Percentiles rank a stretch among this genome's conserved stretches.
Evolutionary conservation across 2,329 filamentous ascomycete species (phyloP).

Genomic region (Stagonosporopsis chrysanthemi): DNA sequence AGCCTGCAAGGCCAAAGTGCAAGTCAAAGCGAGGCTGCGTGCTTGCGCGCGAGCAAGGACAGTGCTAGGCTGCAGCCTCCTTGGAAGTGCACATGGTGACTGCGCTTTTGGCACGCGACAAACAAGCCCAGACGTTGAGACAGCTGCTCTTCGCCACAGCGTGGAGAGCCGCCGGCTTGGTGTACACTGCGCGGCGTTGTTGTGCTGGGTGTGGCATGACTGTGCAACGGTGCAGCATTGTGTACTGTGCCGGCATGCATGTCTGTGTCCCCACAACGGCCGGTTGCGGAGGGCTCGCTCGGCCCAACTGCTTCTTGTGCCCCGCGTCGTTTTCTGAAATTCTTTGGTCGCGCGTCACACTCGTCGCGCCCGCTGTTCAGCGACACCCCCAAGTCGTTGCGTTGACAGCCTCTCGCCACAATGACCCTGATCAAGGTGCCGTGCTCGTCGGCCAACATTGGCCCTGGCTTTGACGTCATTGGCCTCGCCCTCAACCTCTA

Average conservation of each 20-base stretch:
- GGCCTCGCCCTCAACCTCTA: constrained; percentile 93
- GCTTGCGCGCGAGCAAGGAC: constrained; percentile 15
- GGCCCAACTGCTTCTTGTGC: background rate
- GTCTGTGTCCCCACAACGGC: background rate
- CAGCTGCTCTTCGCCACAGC: too few species aligned
- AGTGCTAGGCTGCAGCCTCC: constrained; percentile 9
- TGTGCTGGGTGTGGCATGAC: too few species aligned
- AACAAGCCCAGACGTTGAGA: too few species aligned
- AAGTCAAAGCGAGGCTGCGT: background rate
- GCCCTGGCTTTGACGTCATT: constrained; percentile 95
- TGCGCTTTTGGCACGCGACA: too few species aligned
- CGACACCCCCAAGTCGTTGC: constrained; percentile 9
- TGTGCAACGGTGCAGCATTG: too few species aligned
- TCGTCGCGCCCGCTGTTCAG: constrained; percentile 15
- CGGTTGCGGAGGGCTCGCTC: background rate
- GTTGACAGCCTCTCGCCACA: constrained; percentile 28
- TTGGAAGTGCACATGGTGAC: background rate
- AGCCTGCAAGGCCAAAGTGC: background rate
- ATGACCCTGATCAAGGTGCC: constrained; percentile 76
- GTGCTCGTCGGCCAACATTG: constrained; percentile 97
- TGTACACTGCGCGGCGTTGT: too few species aligned
- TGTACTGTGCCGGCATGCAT: too few species aligned
- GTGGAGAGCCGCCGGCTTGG: too few species aligned
- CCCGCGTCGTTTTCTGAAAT: background rate
- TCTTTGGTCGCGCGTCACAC: background rate